Conservation (phyloP, 2,329 filamentous ascomycete species). For the Aspergillus sp. region DNA sequence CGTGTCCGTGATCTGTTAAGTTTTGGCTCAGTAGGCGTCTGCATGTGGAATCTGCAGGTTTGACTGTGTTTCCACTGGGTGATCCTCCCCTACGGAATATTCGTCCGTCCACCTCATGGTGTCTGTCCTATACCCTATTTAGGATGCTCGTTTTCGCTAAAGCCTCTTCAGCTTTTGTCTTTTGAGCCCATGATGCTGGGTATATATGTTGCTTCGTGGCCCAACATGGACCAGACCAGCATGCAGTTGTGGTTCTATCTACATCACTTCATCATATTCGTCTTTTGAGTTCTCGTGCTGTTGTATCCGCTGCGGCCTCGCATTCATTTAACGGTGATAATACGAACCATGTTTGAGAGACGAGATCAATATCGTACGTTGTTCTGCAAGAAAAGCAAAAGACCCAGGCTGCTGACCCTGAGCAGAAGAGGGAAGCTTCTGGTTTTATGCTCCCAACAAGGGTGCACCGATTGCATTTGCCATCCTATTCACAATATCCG, state of each 20-base stretch:
- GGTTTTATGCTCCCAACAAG: constrained; percentile 43
- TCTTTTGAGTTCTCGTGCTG: too few species aligned
- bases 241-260: not conserved
- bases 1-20: not conserved
- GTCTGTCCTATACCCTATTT: constrained; percentile 7
- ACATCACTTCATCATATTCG: too few species aligned
- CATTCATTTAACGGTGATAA: not conserved
- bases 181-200: not conserved
- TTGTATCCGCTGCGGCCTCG: too few species aligned
- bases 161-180: not conserved
- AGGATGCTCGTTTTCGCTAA: constrained; percentile 23
- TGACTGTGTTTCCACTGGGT: not conserved
- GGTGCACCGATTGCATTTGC: constrained; percentile 42
- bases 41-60: not conserved
- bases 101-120: not conserved
- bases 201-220: not conserved
- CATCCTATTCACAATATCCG: constrained; percentile 39
- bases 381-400: not conserved
- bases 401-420: constrained; percentile 8
- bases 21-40: not conserved
- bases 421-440: constrained; percentile 35
- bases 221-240: not conserved
- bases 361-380: constrained; percentile 28
- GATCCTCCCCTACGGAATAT: not conserved
- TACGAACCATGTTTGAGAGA: constrained; percentile 15